Conservation (phyloP, 2,329 filamentous ascomycete species). For the Ceratocystiopsis minuta region DNA sequence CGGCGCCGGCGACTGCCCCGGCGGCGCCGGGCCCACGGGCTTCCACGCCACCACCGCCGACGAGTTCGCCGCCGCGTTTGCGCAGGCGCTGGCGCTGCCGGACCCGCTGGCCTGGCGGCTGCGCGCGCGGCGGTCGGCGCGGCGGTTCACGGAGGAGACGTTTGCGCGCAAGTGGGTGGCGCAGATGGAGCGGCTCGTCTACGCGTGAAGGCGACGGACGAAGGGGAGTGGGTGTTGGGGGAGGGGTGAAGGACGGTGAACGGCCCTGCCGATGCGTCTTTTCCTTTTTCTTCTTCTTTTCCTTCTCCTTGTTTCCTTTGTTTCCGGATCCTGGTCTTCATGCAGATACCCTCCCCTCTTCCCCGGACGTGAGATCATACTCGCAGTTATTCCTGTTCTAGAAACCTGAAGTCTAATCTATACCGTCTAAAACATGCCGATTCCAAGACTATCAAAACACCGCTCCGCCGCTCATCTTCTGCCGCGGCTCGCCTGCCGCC, state of each 20-base stretch:
- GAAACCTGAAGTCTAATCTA: too few species aligned
- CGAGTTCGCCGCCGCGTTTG: slow-evolving; percentile 62
- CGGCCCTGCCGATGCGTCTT: neutral
- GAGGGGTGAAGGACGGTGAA: too few species aligned
- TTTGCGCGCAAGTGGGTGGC: slow-evolving; percentile 65
- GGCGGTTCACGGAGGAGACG: slow-evolving; percentile 72
- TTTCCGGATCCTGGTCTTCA: too few species aligned
- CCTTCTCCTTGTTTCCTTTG: neutral
- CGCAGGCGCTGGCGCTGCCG: slow-evolving; percentile 53
- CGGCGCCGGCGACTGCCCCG: slow-evolving; percentile 64
- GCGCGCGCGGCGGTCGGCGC: slow-evolving; percentile 60
- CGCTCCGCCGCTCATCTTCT: slow-evolving; percentile 53
- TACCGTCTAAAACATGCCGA: neutral
- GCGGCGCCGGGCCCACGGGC: slow-evolving; percentile 66
- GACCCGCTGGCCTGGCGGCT: slow-evolving; percentile 58
- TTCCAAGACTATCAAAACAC: slow-evolving; percentile 18
- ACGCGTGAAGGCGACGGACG: too few species aligned
- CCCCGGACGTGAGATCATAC: neutral
- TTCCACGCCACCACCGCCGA: slow-evolving; percentile 66
- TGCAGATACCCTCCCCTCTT: slow-evolving; percentile 2
- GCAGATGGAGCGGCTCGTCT: slow-evolving; percentile 56
- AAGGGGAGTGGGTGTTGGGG: too few species aligned
- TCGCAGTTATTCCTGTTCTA: neutral
- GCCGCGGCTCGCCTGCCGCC: slow-evolving; percentile 67
- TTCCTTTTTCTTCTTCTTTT: neutral